A percentile compares a stretch with the other conserved stretches of the same genome.
These are phyloP conservation scores for Sambucus nigra DNA, from an alignment of 129 eudicot genomes.

Conservation along the genomic window DNA sequence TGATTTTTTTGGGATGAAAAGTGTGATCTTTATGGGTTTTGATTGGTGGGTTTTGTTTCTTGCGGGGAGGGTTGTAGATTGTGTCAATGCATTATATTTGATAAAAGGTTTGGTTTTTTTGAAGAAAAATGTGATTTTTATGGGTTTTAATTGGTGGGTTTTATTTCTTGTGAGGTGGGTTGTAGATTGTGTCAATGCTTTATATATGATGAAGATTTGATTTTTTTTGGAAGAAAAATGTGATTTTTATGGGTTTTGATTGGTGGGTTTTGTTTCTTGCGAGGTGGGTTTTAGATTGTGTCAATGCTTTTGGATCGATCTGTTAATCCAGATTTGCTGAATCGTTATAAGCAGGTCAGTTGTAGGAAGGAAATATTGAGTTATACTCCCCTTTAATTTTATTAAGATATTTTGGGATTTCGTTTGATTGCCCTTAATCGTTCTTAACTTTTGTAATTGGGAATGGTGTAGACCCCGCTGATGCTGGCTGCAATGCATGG, in stretches of 20 bases:
- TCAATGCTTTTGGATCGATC: slow-evolving; percentile 63
- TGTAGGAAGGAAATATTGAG: not conserved
- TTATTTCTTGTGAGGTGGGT: too few species aligned
- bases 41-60: slow-evolving; percentile 13
- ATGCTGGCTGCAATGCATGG: slow-evolving; percentile 99
- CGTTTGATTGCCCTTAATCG: not conserved
- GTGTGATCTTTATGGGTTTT: too few species aligned
- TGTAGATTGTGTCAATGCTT: too few species aligned
- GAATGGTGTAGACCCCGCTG: slow-evolving; percentile 64
- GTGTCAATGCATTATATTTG: too few species aligned
- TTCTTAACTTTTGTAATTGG: slow-evolving; percentile 6
- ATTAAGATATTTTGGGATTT: not conserved
- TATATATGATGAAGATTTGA: too few species aligned
- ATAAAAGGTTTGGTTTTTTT: too few species aligned
- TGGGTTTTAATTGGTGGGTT: too few species aligned
- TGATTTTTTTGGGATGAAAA: too few species aligned
- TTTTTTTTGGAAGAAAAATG: too few species aligned
- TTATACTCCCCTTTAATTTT: not conserved
- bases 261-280: slow-evolving; percentile 12
- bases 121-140: too few species aligned
- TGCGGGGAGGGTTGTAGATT: too few species aligned
- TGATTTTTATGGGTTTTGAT: too few species aligned
- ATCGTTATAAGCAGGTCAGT: slow-evolving; percentile 86
- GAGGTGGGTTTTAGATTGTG: slow-evolving; percentile 51
- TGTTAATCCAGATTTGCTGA: slow-evolving; percentile 60